A percentile compares a stretch with the other conserved stretches of the same genome.
phyloP scores from a whole-genome alignment of 352 stramenopile species.

The Globisporangium rhizosaccharum region DNA sequence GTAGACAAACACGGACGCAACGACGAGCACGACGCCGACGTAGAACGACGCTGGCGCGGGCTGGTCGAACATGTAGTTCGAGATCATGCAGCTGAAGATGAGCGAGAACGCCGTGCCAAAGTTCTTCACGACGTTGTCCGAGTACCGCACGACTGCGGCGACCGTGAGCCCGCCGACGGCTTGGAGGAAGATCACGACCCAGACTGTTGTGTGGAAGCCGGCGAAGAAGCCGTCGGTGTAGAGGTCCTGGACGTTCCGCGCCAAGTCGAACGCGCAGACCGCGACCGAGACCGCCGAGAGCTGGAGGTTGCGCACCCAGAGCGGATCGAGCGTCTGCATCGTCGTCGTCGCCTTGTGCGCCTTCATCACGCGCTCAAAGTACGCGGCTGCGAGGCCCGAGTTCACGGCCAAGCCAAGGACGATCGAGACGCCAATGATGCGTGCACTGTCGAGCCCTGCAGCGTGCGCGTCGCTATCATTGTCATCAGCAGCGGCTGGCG shows the following conservation, averaged over 20 bases:
- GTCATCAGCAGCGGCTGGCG: conserved; percentile 1
- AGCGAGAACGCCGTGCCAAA: conserved; percentile 87
- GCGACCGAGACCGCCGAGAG: conserved; percentile 77
- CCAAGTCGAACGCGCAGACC: conserved; percentile 64
- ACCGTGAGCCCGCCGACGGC: conserved; percentile 81
- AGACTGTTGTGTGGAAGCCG: conserved; percentile 72
- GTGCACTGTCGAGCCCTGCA: conserved; percentile 33
- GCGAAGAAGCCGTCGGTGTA: conserved; percentile 74
- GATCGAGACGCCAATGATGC: conserved; percentile 75
- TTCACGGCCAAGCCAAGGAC: conserved; percentile 78
- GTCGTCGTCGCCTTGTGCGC: conserved; percentile 70
- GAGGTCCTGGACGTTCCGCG: conserved; percentile 55
- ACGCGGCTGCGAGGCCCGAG: conserved; percentile 80
- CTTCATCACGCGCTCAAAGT: conserved; percentile 88
- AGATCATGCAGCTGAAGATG: conserved; percentile 86
- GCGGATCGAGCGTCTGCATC: conserved; percentile 72
- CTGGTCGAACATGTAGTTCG: conserved; percentile 86
- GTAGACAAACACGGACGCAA: conserved; percentile 83
- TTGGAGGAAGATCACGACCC: conserved; percentile 76
- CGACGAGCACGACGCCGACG: conserved; percentile 66
- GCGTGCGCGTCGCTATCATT: conserved; percentile 3
- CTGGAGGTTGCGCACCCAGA: conserved; percentile 86
- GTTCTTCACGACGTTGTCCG: conserved; percentile 90
- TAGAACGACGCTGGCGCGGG: conserved; percentile 70
- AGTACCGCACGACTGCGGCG: conserved; percentile 82